These are phyloP conservation scores for Musa itinerans DNA, from an alignment of 176 grass and related monocot genomes.

Conservation along the genomic window DNA sequence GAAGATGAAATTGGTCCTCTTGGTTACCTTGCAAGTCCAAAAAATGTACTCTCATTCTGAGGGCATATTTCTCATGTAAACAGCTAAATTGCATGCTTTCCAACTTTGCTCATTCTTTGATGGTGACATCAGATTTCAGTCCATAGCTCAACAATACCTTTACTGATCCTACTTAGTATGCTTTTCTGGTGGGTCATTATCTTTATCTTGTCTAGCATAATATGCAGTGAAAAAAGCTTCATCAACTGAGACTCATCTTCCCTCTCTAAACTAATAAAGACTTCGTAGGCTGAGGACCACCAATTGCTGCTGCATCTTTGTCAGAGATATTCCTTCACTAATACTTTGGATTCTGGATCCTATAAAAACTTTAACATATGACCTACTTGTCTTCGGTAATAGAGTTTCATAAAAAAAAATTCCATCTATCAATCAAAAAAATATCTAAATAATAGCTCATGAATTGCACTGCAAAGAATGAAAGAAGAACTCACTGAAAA, in stretches of 20 bases:
- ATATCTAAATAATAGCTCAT: background rate
- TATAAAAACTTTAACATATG: background rate
- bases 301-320: background rate
- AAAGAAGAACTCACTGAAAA: background rate
- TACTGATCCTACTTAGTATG: background rate
- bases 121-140: background rate
- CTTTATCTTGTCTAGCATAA: background rate
- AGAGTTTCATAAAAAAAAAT: background rate
- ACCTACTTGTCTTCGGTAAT: background rate
- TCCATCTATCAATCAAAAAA: background rate
- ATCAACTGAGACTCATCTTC: background rate
- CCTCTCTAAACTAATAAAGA: background rate
- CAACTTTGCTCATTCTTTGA: background rate
- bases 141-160: background rate
- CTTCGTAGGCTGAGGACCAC: background rate
- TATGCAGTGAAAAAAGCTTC: background rate
- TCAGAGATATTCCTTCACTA: background rate
- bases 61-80: no score
- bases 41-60: no score
- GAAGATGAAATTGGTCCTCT: no score
- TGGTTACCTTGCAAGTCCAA: no score
- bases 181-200: no score
- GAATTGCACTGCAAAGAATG: background rate
- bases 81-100: background rate
- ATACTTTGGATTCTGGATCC: background rate